A percentile compares a stretch with the other conserved stretches of the same genome.
These are phyloP conservation scores for Umbelopsis sp. DNA, from an alignment of 192 early-diverging fungal genomes.

Conservation along the genomic window DNA sequence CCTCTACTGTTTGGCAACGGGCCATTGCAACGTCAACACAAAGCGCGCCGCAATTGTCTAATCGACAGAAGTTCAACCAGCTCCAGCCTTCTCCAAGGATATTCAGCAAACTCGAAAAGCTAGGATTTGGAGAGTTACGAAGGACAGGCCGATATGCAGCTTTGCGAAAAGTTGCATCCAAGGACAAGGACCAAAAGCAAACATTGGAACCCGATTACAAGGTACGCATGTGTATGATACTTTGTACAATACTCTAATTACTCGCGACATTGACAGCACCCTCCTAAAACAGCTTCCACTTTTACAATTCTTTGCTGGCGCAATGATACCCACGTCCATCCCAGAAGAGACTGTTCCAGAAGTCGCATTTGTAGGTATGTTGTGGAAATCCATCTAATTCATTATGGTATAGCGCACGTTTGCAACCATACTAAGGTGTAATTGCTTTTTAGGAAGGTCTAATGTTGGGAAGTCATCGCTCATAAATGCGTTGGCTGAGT, in stretches of 20 bases:
- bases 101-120: conserved; percentile 28
- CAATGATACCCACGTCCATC: conserved; percentile 40
- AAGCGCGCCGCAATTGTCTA: conserved; percentile 23
- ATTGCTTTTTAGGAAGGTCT: conserved; percentile 55
- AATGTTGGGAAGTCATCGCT: conserved; percentile 85
- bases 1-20: neutral
- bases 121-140: conserved; percentile 39
- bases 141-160: conserved; percentile 33
- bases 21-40: neutral
- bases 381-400: too few species aligned
- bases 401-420: too few species aligned
- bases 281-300: conserved; percentile 43
- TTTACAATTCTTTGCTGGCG: conserved; percentile 46
- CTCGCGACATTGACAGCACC: too few species aligned
- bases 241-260: too few species aligned
- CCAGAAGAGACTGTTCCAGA: conserved; percentile 36
- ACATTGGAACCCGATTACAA: conserved; percentile 27
- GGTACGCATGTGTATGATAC: neutral
- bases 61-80: conserved; percentile 41
- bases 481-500: conserved; percentile 66
- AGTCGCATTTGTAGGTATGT: conserved; percentile 46
- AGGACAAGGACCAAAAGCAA: conserved; percentile 5
- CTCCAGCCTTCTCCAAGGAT: conserved; percentile 25
- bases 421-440: neutral
- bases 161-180: conserved; percentile 1